Evolutionary conservation across 441 rosid genomes (phyloP).

Genomic region (Flueggea neowawraea): DNA sequence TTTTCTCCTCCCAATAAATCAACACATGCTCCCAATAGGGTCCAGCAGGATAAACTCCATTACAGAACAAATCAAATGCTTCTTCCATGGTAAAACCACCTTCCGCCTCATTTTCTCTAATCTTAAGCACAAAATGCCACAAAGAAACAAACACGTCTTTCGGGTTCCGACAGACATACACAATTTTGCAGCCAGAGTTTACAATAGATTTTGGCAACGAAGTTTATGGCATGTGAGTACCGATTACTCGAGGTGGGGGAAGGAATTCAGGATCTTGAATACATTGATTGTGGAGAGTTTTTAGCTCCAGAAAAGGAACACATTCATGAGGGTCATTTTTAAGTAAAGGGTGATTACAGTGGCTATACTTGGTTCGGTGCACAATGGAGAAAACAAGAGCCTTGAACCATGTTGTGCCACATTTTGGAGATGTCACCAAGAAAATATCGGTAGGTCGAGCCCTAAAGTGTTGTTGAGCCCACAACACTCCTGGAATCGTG

Average conservation of each 20-base stretch:
- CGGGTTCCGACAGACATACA: constrained; percentile 40
- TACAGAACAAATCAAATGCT: constrained; percentile 30
- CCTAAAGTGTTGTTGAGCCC: constrained; percentile 8
- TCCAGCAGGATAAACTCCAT: constrained; percentile 20
- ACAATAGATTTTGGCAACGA: constrained; percentile 25
- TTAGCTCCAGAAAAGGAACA: constrained; percentile 2
- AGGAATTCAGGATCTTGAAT: background rate
- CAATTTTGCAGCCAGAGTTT: constrained; percentile 25
- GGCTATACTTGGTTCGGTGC: background rate
- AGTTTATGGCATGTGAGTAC: constrained; percentile 27
- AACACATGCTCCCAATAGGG: constrained; percentile 30
- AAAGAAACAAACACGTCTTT: constrained; percentile 36
- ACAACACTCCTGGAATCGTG: background rate
- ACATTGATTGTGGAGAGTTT: background rate
- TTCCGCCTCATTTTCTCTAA: background rate
- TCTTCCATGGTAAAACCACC: constrained; percentile 17
- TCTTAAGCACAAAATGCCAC: constrained; percentile 25
- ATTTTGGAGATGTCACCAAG: constrained; percentile 27
- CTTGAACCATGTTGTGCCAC: constrained; percentile 42
- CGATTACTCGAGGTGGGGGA: background rate
- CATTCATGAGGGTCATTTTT: constrained; percentile 2
- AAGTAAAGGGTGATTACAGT: constrained; percentile 1
- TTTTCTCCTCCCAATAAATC: constrained; percentile 5
- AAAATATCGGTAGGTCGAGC: constrained; percentile 28
- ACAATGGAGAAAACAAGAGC: constrained; percentile 27